Evolutionary conservation across 2,329 filamentous ascomycete species (phyloP), one percentile per base, ranked within the genome.

Genomic region (Aotearoamyces nothofagi): DNA sequence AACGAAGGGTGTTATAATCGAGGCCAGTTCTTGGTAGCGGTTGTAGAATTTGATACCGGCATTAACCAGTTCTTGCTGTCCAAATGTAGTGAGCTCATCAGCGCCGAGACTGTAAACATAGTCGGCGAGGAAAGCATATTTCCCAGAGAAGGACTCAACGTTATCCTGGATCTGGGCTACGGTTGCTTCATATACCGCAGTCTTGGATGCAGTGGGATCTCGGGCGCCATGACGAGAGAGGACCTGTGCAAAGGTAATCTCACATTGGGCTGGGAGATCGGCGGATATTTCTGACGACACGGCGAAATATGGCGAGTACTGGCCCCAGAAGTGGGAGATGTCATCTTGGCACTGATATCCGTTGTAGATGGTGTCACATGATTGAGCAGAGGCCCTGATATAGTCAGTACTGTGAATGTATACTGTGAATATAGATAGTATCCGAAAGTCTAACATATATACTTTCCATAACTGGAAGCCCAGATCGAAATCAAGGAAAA

Each of bases 171-270:
- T 77, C 27, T 66, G 66, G 15, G 62, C 49, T 29, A 93, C 60
- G 7, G 80, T 62, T 4, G 57, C 51, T 22, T 60, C 63, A 54
- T 92, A 93, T 5, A 51, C 46, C 7, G 50, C 47, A 1, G 73
- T 68, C 57, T 86, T 92, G 39, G 59, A 57, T 9, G 56, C 45
- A 0, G 84, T 92, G 1, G 86, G 86, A 47, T 82, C 78, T 29
- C 86, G 69, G 20, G 81, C 80, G 26, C 84, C 86, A 49, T 94
- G 86, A 3, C 86, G 73, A 14, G 82, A 84, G 26, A 94, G 64
- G 14, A 86, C 59, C 44, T 86, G 78, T 1, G 67, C 86, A 52
- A 92, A 87, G 3, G 74, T 87, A 40, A 87, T 56, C 9, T 67
- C 57, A 54, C 86, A 94, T 11, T 59, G 61, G 1, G 57, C 40